These are phyloP conservation scores for Penicillium parvum DNA, from an alignment of 495 filamentous ascomycete species.

Conservation along the genomic window DNA sequence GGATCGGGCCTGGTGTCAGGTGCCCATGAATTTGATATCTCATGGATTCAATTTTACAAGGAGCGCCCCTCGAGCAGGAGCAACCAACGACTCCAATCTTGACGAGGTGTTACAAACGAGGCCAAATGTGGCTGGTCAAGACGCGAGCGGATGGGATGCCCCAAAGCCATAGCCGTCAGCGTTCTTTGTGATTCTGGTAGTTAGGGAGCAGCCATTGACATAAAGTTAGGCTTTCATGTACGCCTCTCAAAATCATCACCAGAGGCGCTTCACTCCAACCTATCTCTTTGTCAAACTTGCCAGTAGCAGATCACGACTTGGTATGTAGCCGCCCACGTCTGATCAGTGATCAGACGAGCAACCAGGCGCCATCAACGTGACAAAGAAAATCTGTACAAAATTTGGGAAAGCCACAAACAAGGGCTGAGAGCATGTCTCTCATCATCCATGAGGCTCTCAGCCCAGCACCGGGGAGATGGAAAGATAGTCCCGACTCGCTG, in stretches of 20 bases:
- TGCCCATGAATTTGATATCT: slow-evolving; percentile 5
- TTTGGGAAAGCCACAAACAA: slow-evolving; percentile 5
- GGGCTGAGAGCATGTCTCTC: neutral
- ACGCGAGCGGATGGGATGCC: neutral
- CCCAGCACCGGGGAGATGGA: too few relatives aligned
- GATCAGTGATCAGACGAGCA: too few relatives aligned
- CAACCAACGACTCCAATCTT: too few relatives aligned
- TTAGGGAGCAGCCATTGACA: neutral
- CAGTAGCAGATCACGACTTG: slow-evolving; percentile 22
- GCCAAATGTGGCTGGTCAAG: too few relatives aligned
- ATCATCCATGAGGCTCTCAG: slow-evolving; percentile 1
- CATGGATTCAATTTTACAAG: slow-evolving; percentile 3
- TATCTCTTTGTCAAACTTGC: neutral
- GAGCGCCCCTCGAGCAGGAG: neutral
- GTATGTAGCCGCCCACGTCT: slow-evolving; percentile 8
- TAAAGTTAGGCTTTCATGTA: neutral
- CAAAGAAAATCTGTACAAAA: too few relatives aligned
- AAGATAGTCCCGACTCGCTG: slow-evolving; percentile 7
- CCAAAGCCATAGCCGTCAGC: too few relatives aligned
- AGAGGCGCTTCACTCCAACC: too few relatives aligned
- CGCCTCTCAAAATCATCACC: too few relatives aligned
- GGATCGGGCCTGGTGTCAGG: slow-evolving; percentile 3
- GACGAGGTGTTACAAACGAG: too few relatives aligned
- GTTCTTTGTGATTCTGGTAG: neutral
- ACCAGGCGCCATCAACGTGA: too few relatives aligned